These are phyloP conservation scores for Aspergillus tamarii DNA, from an alignment of 2,329 filamentous ascomycete genomes.

Conservation along the genomic window DNA sequence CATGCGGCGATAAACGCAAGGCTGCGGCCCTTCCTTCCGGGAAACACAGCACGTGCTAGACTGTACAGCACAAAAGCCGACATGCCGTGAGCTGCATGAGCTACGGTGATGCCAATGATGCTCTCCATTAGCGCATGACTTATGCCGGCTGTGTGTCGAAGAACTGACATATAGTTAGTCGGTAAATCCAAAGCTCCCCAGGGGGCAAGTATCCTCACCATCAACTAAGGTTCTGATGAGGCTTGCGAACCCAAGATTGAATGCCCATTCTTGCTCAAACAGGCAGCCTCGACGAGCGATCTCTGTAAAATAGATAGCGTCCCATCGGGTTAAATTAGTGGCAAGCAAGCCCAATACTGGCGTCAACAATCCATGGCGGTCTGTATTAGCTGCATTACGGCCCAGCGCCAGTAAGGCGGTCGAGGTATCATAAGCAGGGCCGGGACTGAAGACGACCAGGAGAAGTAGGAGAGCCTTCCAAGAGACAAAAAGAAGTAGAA, in stretches of 20 bases:
- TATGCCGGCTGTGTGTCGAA: not conserved
- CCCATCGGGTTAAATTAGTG: conserved; percentile 11
- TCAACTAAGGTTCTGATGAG: conserved; percentile 1
- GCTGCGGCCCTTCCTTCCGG: conserved; percentile 4
- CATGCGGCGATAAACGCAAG: conserved; percentile 14
- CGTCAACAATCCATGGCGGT: not conserved
- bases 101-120: conserved; percentile 1
- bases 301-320: conserved; percentile 14
- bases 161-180: conserved; percentile 1
- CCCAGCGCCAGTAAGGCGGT: conserved; percentile 3
- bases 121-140: conserved; percentile 1
- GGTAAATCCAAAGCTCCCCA: not conserved
- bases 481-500: not conserved
- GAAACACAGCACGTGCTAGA: conserved; percentile 8
- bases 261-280: conserved; percentile 19
- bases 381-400: not conserved
- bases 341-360: not conserved
- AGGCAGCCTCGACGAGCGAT: conserved; percentile 8
- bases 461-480: conserved; percentile 11
- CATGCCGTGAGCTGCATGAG: conserved; percentile 12
- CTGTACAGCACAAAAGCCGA: conserved; percentile 5
- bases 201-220: not conserved
- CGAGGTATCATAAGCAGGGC: conserved; percentile 14
- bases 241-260: conserved; percentile 1
- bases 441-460: conserved; percentile 6